Conservation (phyloP, 2,329 filamentous ascomycete genomes). For the Diaporthe longicolla region DNA sequence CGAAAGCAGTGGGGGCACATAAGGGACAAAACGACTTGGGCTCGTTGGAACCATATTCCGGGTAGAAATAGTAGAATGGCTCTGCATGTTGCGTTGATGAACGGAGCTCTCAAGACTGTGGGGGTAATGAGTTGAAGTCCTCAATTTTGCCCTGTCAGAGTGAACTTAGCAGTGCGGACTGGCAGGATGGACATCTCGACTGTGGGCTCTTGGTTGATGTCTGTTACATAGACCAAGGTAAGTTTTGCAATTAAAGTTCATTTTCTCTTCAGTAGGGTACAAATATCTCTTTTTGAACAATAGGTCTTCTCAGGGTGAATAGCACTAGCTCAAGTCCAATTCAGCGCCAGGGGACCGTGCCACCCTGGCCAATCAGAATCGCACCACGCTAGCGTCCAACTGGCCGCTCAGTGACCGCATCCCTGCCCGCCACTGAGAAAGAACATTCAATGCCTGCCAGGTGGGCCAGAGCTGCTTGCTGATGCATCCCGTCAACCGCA, state of each 20-base stretch:
- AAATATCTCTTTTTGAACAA: neutral
- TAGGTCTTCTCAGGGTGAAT: neutral
- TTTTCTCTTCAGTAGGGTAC: neutral
- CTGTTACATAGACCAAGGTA: neutral
- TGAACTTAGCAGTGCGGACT: neutral
- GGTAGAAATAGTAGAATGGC: too few species aligned
- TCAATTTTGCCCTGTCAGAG: neutral
- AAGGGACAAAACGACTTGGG: neutral
- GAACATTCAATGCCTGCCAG: conserved; percentile 41
- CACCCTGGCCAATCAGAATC: neutral
- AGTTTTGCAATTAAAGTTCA: neutral
- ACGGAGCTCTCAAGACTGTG: too few species aligned
- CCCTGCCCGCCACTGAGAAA: conserved; percentile 41
- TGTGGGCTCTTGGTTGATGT: neutral
- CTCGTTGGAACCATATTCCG: neutral
- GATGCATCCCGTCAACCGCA: conserved; percentile 33
- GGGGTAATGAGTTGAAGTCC: neutral
- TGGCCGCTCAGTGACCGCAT: neutral
- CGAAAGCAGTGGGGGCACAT: neutral
- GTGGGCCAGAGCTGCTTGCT: conserved; percentile 33
- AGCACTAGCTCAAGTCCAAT: neutral
- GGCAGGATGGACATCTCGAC: neutral
- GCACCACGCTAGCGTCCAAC: conserved; percentile 21
- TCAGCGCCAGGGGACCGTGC: conserved; percentile 17
- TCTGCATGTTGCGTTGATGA: neutral